Percentiles rank a stretch among this genome's conserved stretches.
These are phyloP conservation scores for Eimeria necatrix DNA, from an alignment of 169 alveolate species.

Conservation along the genomic window DNA sequence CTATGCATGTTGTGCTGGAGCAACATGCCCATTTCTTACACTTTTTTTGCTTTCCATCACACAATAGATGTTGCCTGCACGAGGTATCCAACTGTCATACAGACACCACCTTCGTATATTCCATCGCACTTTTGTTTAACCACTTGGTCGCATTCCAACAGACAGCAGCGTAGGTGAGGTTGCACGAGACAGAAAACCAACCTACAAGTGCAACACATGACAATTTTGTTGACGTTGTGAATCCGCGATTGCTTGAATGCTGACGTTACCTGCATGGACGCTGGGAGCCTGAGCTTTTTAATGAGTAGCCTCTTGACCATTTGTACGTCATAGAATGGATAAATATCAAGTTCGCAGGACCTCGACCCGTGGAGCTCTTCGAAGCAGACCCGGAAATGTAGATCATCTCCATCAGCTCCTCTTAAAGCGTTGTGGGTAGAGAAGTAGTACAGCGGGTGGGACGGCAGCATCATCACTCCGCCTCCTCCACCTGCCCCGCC, in stretches of 20 bases:
- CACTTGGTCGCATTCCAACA: no score
- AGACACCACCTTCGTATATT: no score
- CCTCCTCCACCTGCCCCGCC: slow-evolving; percentile 57
- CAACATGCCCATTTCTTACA: no score
- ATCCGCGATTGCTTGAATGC: background rate
- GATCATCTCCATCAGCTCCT: slow-evolving; percentile 77
- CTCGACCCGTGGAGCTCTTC: slow-evolving; percentile 79
- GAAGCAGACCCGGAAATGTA: slow-evolving; percentile 71
- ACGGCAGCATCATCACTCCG: slow-evolving; percentile 72
- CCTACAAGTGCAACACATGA: no score
- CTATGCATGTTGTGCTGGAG: no score
- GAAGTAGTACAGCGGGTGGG: slow-evolving; percentile 78
- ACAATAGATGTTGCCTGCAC: no score
- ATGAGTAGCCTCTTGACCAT: slow-evolving; percentile 92
- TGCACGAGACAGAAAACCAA: no score
- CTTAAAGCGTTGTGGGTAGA: slow-evolving; percentile 79
- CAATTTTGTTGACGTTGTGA: background rate
- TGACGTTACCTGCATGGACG: slow-evolving; percentile 84
- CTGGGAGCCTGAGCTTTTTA: slow-evolving; percentile 90
- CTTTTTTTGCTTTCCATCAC: no score
- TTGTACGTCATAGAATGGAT: slow-evolving; percentile 94
- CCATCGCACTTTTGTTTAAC: no score
- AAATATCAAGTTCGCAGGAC: slow-evolving; percentile 82
- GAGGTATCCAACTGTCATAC: no score
- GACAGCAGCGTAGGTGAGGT: no score